phyloP scores from a whole-genome alignment of 257 asterid species.

The Gardenia jasminoides region DNA sequence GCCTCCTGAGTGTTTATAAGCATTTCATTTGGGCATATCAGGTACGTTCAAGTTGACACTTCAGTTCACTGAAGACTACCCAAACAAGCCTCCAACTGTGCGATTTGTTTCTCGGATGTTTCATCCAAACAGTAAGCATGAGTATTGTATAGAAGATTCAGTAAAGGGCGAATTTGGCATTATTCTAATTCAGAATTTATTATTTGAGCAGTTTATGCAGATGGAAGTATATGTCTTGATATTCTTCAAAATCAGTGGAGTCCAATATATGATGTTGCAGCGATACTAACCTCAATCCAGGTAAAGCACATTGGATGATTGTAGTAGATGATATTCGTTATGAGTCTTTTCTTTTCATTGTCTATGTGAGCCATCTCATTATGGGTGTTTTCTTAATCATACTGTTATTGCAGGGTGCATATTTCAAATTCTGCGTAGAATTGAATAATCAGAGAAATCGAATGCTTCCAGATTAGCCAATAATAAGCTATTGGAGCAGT shows the following conservation, averaged over 20 bases:
- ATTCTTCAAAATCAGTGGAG: slow-evolving; percentile 98
- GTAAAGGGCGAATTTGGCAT: slow-evolving; percentile 1
- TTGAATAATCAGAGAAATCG: no score
- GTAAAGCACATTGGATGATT: slow-evolving; percentile 31
- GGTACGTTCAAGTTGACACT: slow-evolving; percentile 79
- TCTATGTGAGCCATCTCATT: neutral
- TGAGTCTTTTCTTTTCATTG: neutral
- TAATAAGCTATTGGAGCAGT: no score
- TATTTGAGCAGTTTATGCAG: slow-evolving; percentile 71
- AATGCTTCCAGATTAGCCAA: no score
- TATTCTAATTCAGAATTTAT: slow-evolving; percentile 18
- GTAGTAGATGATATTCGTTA: neutral
- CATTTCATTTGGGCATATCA: slow-evolving; percentile 32
- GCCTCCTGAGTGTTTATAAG: slow-evolving; percentile 4
- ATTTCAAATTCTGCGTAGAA: no score
- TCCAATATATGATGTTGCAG: slow-evolving; percentile 92
- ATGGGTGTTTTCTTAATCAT: neutral
- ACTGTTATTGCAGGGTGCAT: neutral
- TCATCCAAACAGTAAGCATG: slow-evolving; percentile 77
- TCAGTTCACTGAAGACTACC: slow-evolving; percentile 71
- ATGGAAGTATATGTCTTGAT: slow-evolving; percentile 93
- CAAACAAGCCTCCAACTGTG: slow-evolving; percentile 84
- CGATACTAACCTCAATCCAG: slow-evolving; percentile 90
- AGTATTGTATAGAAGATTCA: neutral
- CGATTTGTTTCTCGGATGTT: slow-evolving; percentile 83